A percentile compares a stretch with the other conserved stretches of the same genome.
Conservation (phyloP, 2,329 filamentous ascomycete genomes). For the Fusarium sulawesiense region DNA sequence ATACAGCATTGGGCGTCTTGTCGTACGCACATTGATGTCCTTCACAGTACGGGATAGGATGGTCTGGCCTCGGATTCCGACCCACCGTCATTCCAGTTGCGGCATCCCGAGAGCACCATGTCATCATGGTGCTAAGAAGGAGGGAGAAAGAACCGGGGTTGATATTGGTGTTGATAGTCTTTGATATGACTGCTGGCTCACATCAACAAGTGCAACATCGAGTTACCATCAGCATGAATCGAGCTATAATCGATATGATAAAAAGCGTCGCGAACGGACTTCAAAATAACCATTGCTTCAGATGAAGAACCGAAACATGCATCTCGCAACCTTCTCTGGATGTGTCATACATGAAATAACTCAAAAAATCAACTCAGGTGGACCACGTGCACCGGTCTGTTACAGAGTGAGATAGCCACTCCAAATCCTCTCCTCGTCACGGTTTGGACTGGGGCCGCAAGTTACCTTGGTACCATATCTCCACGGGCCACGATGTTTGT, state of each 20-base stretch:
- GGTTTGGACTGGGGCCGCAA: conserved; percentile 17
- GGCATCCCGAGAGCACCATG: conserved; percentile 44
- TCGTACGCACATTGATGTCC: conserved; percentile 15
- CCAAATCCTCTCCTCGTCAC: conserved; percentile 15
- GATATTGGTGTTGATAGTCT: conserved; percentile 6
- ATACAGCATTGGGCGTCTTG: neutral
- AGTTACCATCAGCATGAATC: conserved; percentile 8
- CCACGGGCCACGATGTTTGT: conserved; percentile 33
- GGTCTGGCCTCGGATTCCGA: conserved; percentile 28
- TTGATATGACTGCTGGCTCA: conserved; percentile 18
- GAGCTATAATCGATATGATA: conserved; percentile 15
- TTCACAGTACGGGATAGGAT: conserved; percentile 28
- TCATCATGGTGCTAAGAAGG: conserved; percentile 34
- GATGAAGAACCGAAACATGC: conserved; percentile 26
- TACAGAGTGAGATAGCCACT: conserved; percentile 25
- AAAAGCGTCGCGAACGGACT: neutral
- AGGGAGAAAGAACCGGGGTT: conserved; percentile 17
- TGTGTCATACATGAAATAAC: conserved; percentile 22
- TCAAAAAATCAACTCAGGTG: conserved; percentile 11
- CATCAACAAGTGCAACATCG: conserved; percentile 23
- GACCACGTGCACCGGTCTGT: conserved; percentile 31
- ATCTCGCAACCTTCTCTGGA: conserved; percentile 16
- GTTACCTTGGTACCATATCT: conserved; percentile 22
- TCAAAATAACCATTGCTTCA: conserved; percentile 14
- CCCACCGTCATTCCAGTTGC: conserved; percentile 48